A percentile compares a stretch with the other conserved stretches of the same genome.
Evolutionary conservation across 2,329 filamentous ascomycete species (phyloP).

Genomic region (Ophiostoma quercus): DNA sequence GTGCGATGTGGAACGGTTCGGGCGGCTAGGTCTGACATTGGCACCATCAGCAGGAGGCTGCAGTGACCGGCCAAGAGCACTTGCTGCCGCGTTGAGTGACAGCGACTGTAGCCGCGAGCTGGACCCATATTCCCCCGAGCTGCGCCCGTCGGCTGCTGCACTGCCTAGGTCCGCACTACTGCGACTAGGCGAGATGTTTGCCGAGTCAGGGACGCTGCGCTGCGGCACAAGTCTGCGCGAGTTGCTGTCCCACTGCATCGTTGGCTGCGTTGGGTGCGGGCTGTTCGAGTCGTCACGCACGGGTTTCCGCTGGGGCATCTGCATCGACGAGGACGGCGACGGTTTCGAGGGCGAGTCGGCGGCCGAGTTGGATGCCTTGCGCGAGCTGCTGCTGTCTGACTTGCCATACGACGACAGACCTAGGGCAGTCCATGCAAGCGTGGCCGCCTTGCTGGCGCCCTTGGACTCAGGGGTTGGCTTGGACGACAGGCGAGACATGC

Average conservation of each 20-base stretch:
- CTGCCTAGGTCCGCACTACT: slow-evolving; percentile 26
- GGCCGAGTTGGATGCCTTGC: slow-evolving; percentile 11
- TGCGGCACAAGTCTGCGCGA: slow-evolving; percentile 45
- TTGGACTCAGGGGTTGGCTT: slow-evolving; percentile 44
- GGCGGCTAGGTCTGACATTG: not conserved
- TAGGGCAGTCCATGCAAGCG: slow-evolving; percentile 54
- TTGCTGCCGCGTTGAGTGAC: slow-evolving; percentile 53
- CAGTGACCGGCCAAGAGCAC: slow-evolving; percentile 38
- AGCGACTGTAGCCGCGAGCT: slow-evolving; percentile 37
- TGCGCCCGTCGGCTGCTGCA: slow-evolving; percentile 33
- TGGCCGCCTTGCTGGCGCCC: slow-evolving; percentile 59
- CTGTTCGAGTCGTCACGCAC: slow-evolving; percentile 29
- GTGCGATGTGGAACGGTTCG: slow-evolving; percentile 21
- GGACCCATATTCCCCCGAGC: slow-evolving; percentile 38
- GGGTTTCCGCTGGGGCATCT: slow-evolving; percentile 15
- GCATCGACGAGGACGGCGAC: slow-evolving; percentile 8
- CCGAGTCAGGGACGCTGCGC: slow-evolving; percentile 34
- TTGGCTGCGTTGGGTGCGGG: slow-evolving; percentile 30
- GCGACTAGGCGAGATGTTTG: slow-evolving; percentile 32
- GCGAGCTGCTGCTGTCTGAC: slow-evolving; percentile 19
- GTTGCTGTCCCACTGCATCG: slow-evolving; percentile 50
- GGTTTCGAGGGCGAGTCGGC: not conserved
- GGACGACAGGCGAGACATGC: slow-evolving; percentile 36
- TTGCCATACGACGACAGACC: slow-evolving; percentile 31
- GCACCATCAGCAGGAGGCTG: slow-evolving; percentile 19